Evolutionary conservation across 1,284 basidiomycete species (phyloP).

Genomic region (Tylopilus sp.): DNA sequence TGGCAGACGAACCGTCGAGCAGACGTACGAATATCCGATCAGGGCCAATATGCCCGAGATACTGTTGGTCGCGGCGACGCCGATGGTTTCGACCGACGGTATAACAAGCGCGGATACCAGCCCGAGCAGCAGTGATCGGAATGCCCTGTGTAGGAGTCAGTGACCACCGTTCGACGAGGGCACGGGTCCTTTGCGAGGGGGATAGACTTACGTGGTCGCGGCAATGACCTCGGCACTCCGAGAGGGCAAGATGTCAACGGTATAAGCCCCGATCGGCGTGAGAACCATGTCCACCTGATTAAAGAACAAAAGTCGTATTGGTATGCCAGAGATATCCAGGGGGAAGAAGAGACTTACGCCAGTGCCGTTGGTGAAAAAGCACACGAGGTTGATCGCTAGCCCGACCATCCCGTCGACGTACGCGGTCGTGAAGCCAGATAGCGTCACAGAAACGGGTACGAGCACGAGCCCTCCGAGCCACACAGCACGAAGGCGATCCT

Average conservation of each 20-base stretch:
- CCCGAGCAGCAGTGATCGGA: constrained; percentile 40
- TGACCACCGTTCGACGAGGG: background rate
- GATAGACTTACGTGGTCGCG: constrained; percentile 35
- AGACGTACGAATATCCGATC: constrained; percentile 44
- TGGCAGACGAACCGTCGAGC: background rate
- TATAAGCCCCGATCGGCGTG: constrained; percentile 51
- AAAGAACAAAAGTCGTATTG: background rate
- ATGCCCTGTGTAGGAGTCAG: constrained; percentile 30
- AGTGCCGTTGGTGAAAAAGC: constrained; percentile 47
- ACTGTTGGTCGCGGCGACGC: constrained; percentile 51
- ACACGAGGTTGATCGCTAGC: constrained; percentile 40
- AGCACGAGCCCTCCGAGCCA: constrained; percentile 45
- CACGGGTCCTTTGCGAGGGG: background rate
- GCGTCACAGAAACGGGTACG: constrained; percentile 33
- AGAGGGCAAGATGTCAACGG: constrained; percentile 51
- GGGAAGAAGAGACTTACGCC: constrained; percentile 37
- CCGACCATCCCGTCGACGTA: constrained; percentile 42
- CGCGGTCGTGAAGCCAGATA: constrained; percentile 20
- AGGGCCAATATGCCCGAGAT: constrained; percentile 42
- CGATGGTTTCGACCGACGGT: constrained; percentile 49
- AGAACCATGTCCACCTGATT: constrained; percentile 45
- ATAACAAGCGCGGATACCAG: constrained; percentile 20
- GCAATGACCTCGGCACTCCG: constrained; percentile 53
- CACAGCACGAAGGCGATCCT: constrained; percentile 55
- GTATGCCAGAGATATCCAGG: background rate